Conservation (phyloP, 306 rosid genomes). For the Vigna radiata region DNA sequence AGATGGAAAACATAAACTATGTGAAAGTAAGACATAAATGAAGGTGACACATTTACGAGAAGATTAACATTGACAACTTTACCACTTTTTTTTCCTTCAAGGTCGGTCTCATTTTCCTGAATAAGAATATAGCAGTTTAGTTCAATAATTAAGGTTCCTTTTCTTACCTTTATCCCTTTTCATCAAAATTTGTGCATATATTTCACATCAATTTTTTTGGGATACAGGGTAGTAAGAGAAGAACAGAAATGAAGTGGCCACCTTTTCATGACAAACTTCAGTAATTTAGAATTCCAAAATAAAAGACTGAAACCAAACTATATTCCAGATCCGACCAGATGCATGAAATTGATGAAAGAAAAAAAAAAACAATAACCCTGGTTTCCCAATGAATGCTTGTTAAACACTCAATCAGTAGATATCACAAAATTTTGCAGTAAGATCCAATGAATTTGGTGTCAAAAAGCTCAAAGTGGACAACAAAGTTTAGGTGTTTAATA, state of each 20-base stretch:
- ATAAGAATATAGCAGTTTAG: conserved; percentile 12
- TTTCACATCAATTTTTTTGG: background rate
- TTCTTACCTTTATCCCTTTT: conserved; percentile 27
- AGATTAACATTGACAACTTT: conserved; percentile 19
- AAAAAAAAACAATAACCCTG: conserved; percentile 24
- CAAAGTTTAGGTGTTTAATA: background rate
- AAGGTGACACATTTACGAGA: conserved; percentile 2
- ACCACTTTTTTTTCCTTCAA: conserved; percentile 16
- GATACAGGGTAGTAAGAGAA: background rate
- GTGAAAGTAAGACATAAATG: conserved; percentile 4
- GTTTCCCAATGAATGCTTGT: conserved; percentile 3
- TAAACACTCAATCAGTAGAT: conserved; percentile 31
- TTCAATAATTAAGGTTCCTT: background rate
- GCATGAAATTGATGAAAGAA: conserved; percentile 24
- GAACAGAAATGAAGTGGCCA: background rate
- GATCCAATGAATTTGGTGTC: conserved; percentile 3
- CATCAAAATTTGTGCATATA: conserved; percentile 7
- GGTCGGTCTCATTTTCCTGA: conserved; percentile 18
- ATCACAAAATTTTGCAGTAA: conserved; percentile 17
- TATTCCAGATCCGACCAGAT: background rate
- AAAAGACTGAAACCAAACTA: background rate
- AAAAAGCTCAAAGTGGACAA: conserved; percentile 9
- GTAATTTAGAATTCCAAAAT: conserved; percentile 1
- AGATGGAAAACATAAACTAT: conserved; percentile 1
- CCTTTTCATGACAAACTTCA: conserved; percentile 23